Conservation (phyloP, 1,284 basidiomycete genomes). For the Pseudozyma thailandica region DNA sequence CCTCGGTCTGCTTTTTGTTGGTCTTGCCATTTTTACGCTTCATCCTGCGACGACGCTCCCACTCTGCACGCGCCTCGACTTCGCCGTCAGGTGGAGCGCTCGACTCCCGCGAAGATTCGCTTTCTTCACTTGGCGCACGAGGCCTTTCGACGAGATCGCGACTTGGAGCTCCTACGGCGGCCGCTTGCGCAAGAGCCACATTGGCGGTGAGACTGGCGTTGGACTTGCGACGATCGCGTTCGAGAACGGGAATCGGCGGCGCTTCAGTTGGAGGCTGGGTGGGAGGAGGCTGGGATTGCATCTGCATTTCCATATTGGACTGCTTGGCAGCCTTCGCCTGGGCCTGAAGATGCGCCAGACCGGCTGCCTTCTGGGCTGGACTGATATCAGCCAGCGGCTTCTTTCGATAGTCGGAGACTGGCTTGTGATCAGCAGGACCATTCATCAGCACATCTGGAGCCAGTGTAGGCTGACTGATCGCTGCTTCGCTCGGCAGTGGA, state of each 20-base stretch:
- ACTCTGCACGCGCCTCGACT: constrained; percentile 63
- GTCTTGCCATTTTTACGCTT: constrained; percentile 43
- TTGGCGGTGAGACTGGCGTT: constrained; percentile 42
- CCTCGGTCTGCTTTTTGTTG: constrained; percentile 28
- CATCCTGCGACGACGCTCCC: constrained; percentile 60
- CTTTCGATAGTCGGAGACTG: constrained; percentile 57
- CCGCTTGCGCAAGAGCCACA: constrained; percentile 38
- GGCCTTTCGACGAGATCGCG: constrained; percentile 15
- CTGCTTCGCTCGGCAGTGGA: constrained; percentile 40
- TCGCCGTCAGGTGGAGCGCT: constrained; percentile 65
- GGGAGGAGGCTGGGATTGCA: constrained; percentile 11
- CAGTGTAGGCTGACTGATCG: constrained; percentile 10
- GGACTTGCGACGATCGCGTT: constrained; percentile 44
- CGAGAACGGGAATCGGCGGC: constrained; percentile 29
- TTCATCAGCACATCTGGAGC: constrained; percentile 26
- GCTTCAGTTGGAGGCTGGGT: constrained; percentile 25
- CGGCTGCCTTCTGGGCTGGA: constrained; percentile 46
- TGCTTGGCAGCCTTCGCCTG: constrained; percentile 29
- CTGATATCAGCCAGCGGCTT: constrained; percentile 51
- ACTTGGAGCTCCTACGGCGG: background rate
- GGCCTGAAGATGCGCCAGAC: constrained; percentile 39
- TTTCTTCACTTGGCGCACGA: constrained; percentile 38
- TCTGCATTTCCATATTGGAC: constrained; percentile 12
- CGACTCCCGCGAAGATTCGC: constrained; percentile 43
- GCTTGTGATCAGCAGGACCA: constrained; percentile 35